Conservation (phyloP, 2,329 filamentous ascomycete species). For the Cadophora gregata region DNA sequence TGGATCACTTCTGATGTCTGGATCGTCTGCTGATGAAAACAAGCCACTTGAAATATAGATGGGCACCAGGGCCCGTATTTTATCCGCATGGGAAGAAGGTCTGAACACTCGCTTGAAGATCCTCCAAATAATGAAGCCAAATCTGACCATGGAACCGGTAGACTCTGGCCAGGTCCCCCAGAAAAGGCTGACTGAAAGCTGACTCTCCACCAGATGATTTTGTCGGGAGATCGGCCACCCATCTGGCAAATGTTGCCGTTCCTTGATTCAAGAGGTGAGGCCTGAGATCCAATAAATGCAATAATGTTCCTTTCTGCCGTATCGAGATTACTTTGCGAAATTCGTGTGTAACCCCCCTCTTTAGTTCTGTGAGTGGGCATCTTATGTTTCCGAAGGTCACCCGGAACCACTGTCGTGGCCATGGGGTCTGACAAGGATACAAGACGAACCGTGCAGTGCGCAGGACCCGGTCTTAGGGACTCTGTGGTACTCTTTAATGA, state of each 20-base stretch:
- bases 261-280: slow-evolving; percentile 32
- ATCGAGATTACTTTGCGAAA: slow-evolving; percentile 16
- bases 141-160: slow-evolving; percentile 16
- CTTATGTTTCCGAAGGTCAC: slow-evolving; percentile 7
- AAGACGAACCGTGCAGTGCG: slow-evolving; percentile 21
- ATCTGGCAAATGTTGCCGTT: slow-evolving; percentile 30
- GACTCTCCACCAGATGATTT: slow-evolving; percentile 29
- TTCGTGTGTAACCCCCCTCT: slow-evolving; percentile 29
- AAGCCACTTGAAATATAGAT: slow-evolving; percentile 14
- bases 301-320: slow-evolving; percentile 31
- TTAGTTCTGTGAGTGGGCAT: not conserved
- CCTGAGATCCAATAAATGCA: slow-evolving; percentile 42
- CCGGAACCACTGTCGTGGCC: slow-evolving; percentile 17
- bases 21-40: slow-evolving; percentile 26
- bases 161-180: not conserved
- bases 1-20: slow-evolving; percentile 25
- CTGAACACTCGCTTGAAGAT: slow-evolving; percentile 18
- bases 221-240: slow-evolving; percentile 37
- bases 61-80: not conserved
- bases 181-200: slow-evolving; percentile 18
- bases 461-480: slow-evolving; percentile 20
- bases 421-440: slow-evolving; percentile 20
- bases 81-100: slow-evolving; percentile 13
- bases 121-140: slow-evolving; percentile 11
- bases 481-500: slow-evolving; percentile 16